Evolutionary conservation across 768 basidiomycete genomes (phyloP).

Genomic region (Postia placenta): DNA sequence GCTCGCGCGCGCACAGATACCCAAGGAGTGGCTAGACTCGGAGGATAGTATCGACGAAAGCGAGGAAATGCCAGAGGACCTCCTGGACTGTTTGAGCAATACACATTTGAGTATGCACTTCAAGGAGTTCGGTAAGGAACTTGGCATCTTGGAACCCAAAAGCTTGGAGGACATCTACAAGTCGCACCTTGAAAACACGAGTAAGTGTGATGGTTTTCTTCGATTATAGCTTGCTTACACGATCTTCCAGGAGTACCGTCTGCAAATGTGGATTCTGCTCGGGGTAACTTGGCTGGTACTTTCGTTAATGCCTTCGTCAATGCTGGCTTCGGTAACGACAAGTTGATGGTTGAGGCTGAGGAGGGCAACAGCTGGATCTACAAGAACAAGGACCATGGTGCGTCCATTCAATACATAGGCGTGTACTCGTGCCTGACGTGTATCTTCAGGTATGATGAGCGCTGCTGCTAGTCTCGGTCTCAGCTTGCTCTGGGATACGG

Average conservation of each 20-base stretch:
- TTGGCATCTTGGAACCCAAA: constrained; percentile 86
- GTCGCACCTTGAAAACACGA: constrained; percentile 85
- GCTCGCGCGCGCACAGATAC: constrained; percentile 88
- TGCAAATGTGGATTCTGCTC: constrained; percentile 85
- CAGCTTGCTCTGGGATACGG: constrained; percentile 93
- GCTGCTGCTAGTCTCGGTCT: constrained; percentile 93
- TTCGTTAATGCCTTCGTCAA: constrained; percentile 99
- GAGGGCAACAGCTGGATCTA: constrained; percentile 99
- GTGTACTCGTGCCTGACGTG: no score
- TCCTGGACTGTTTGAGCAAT: constrained; percentile 84
- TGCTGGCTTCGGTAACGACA: constrained; percentile 97
- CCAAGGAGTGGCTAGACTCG: constrained; percentile 81
- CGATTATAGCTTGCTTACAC: neutral
- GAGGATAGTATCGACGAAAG: constrained; percentile 40
- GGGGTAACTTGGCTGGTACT: constrained; percentile 90
- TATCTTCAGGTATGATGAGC: constrained; percentile 97
- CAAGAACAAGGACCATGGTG: constrained; percentile 98
- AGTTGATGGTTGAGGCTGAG: constrained; percentile 94
- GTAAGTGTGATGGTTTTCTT: constrained; percentile 36
- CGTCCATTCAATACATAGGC: constrained; percentile 11
- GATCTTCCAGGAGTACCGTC: constrained; percentile 45
- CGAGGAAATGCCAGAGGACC: constrained; percentile 72
- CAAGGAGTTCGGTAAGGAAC: constrained; percentile 88
- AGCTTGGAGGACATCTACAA: constrained; percentile 97
- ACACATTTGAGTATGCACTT: constrained; percentile 78